Percentiles rank a stretch among this genome's conserved stretches.
Evolutionary conservation across 2,329 filamentous ascomycete species (phyloP).

Genomic region (Fonsecaea pedrosoi): DNA sequence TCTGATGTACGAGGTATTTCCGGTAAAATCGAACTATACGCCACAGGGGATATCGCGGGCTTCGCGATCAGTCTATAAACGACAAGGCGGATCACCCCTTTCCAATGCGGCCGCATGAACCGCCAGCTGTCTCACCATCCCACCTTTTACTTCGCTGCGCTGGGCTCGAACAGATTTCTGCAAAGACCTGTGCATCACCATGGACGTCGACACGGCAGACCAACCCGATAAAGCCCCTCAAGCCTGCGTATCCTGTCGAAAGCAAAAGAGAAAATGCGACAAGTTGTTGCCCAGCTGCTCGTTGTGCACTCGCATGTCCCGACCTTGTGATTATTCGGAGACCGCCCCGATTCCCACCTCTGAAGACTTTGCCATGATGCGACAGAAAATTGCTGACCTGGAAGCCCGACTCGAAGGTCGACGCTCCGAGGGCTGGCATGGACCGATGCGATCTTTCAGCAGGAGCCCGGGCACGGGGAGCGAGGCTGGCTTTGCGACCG

Average conservation of each 20-base stretch:
- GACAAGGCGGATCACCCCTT: not conserved
- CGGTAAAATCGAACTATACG: conserved; percentile 3
- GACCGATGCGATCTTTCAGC: conserved; percentile 30
- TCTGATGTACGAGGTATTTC: not conserved
- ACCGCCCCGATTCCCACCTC: conserved; percentile 27
- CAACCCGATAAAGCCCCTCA: conserved; percentile 44
- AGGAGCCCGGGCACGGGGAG: conserved; percentile 18
- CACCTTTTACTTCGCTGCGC: not conserved
- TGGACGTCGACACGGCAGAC: conserved; percentile 26
- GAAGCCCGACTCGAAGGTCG: conserved; percentile 34
- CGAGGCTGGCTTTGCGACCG: conserved; percentile 6
- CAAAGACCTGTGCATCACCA: not conserved
- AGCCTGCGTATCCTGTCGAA: conserved; percentile 54
- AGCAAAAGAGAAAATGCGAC: conserved; percentile 62
- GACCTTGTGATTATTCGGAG: conserved; percentile 40
- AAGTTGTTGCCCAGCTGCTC: conserved; percentile 58
- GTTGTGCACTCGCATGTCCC: conserved; percentile 51
- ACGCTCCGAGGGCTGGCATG: conserved; percentile 29
- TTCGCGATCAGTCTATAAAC: not conserved
- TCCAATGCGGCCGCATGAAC: conserved; percentile 14
- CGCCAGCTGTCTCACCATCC: conserved; percentile 3
- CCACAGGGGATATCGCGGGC: conserved; percentile 1
- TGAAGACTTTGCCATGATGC: conserved; percentile 35
- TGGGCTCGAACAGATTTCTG: not conserved
- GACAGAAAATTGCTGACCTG: conserved; percentile 37